These are phyloP conservation scores for Penicillium coffeae DNA, from an alignment of 495 filamentous ascomycete genomes.

Conservation along the genomic window DNA sequence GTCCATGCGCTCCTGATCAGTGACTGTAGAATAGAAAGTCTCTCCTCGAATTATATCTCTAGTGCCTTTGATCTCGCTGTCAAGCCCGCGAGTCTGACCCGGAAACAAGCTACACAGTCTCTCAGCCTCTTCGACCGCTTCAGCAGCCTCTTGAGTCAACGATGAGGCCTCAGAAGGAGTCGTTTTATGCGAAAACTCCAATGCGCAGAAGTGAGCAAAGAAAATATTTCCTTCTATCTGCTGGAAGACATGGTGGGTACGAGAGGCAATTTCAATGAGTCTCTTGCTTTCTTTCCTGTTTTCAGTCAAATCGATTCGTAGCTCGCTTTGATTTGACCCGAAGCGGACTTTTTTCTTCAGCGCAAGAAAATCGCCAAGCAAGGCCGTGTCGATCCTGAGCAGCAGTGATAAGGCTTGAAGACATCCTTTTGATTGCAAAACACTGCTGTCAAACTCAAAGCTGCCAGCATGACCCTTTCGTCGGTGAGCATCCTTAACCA, in stretches of 20 bases:
- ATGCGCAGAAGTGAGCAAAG: slow-evolving; percentile 1
- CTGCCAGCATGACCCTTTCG: neutral
- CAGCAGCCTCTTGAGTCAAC: neutral
- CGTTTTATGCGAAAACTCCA: neutral
- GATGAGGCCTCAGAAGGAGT: neutral
- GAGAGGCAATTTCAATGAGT: neutral
- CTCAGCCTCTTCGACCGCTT: neutral
- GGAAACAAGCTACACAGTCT: neutral
- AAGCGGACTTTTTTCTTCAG: neutral
- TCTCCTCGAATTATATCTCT: neutral
- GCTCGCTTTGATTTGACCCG: neutral
- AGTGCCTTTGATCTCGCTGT: slow-evolving; percentile 1
- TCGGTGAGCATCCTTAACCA: slow-evolving; percentile 2
- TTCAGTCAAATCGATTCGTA: neutral
- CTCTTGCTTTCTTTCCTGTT: neutral
- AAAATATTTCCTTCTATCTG: slow-evolving; percentile 1
- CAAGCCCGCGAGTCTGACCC: neutral
- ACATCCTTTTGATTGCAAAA: neutral
- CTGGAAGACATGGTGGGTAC: neutral
- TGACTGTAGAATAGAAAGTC: neutral
- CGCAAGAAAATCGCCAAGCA: slow-evolving; percentile 1
- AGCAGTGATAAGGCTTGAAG: slow-evolving; percentile 1
- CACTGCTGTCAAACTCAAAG: slow-evolving; percentile 1
- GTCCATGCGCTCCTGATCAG: slow-evolving; percentile 7
- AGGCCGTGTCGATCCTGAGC: slow-evolving; percentile 1